Conservation (phyloP, 805 yeast genomes). For the Candida xyloterini region DNA sequence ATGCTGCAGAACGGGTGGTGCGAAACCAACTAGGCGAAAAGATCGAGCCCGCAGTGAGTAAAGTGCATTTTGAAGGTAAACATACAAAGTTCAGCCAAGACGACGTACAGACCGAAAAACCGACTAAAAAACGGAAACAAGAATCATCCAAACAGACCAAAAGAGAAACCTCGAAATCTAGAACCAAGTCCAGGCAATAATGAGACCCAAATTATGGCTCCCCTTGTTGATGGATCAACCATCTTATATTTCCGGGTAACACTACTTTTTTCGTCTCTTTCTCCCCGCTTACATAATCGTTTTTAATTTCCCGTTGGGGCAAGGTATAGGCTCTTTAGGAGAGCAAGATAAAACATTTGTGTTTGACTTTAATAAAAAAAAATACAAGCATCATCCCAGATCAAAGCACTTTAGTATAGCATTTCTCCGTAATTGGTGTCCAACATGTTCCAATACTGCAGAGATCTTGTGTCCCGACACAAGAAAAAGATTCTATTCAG, state of each 20-base stretch:
- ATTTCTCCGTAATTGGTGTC: background rate
- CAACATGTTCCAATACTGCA: constrained; percentile 33
- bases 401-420: background rate
- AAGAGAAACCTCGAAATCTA: background rate
- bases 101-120: constrained; percentile 3
- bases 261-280: background rate
- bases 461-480: constrained; percentile 42
- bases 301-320: constrained; percentile 17
- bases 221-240: too few species aligned
- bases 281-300: constrained; percentile 3
- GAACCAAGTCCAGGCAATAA: background rate
- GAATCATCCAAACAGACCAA: background rate
- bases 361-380: background rate
- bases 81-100: constrained; percentile 45
- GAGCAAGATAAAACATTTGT: constrained; percentile 8
- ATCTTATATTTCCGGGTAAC: constrained; percentile 8
- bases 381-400: background rate
- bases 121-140: constrained; percentile 2
- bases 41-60: constrained; percentile 49
- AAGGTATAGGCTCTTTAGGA: constrained; percentile 16
- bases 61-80: constrained; percentile 48
- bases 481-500: constrained; percentile 41
- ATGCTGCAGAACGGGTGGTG: constrained; percentile 44
- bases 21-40: constrained; percentile 17
- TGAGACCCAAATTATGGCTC: background rate